Evolutionary conservation across 192 early-diverging fungal species (phyloP).

Genomic region (Backusella mclennaniae): DNA sequence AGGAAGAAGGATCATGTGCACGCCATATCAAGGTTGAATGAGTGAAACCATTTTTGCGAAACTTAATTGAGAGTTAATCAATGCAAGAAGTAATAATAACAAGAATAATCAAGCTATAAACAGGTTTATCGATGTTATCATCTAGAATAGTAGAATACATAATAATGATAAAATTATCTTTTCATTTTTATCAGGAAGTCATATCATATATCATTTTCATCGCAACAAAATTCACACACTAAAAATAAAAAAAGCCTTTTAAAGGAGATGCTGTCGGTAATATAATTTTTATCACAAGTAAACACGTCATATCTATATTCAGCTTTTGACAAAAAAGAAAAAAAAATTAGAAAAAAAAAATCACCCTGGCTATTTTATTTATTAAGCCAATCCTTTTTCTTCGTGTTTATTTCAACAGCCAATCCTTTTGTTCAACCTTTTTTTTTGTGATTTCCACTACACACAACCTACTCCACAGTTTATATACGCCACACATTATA

Average conservation of each 20-base stretch:
- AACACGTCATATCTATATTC: background rate
- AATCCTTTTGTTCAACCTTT: conserved; percentile 17
- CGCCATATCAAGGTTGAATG: background rate
- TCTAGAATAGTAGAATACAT: background rate
- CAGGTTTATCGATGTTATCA: background rate
- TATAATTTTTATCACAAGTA: background rate
- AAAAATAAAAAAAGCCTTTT: background rate
- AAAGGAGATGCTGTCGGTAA: background rate
- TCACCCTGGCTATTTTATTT: background rate
- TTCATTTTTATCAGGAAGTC: background rate
- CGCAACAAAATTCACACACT: background rate
- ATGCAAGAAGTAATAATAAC: background rate
- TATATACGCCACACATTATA: conserved; percentile 13
- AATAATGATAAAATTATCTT: background rate
- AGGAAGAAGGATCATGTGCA: background rate
- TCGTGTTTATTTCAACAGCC: conserved; percentile 21
- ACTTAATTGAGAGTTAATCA: background rate
- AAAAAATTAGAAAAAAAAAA: background rate
- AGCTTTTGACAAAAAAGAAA: background rate
- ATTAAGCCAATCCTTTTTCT: conserved; percentile 21
- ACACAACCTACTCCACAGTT: background rate
- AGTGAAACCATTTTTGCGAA: background rate
- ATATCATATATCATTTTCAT: background rate
- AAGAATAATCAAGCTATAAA: background rate
- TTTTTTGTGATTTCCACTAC: conserved; percentile 9